Evolutionary conservation across 345 rosid genomes (phyloP), one percentile per base, ranked within the genome.

Genomic region (Triadica sebifera): DNA sequence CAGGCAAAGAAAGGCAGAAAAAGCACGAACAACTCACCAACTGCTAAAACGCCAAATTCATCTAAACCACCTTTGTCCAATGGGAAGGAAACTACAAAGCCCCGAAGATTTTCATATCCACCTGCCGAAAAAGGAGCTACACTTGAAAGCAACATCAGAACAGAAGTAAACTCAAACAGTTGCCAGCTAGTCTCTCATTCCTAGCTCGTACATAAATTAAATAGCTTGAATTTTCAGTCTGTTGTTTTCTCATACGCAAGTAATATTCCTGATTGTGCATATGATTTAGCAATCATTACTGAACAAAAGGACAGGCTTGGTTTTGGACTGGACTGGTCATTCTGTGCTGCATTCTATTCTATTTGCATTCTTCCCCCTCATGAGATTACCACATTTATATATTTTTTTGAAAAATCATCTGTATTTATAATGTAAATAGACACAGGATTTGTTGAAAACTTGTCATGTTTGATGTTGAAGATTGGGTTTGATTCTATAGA

Each of bases 21-120:
- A 65, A 83, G 62, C 74, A 71, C 79, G 38, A 82, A 78, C 37
- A 58, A 34, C 49, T 85, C 91, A 57, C 93, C 85, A 0, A 76
- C 86, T 59, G 81, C 78, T 65, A 92, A 89, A 78, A 69, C 84
- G 22, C 70, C 91, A 17, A 74, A 72, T 81, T 68, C 91, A 20
- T 78, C 72, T 12, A 91, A 89, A 81, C 77, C 81, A 70, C 53
- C 87, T n/a, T 3, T 39, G 5, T 63, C 86, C 58, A 83, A 85
- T 67, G 87, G 81, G 46, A 88, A 65, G 77, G 85, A 63, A 55
- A 38, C 77, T 7, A 58, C 76, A 47, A 89, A 78, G 74, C 83
- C 90, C 3, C 80, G 94, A 74, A 90, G 97, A 78, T 70, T 95
- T 74, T 85, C 97, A 57, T 93, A 75, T 77, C 94, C 97, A 0